These are phyloP conservation scores for Ilyonectria mors-panacis DNA, from an alignment of 2,329 filamentous ascomycete species.

Conservation along the genomic window DNA sequence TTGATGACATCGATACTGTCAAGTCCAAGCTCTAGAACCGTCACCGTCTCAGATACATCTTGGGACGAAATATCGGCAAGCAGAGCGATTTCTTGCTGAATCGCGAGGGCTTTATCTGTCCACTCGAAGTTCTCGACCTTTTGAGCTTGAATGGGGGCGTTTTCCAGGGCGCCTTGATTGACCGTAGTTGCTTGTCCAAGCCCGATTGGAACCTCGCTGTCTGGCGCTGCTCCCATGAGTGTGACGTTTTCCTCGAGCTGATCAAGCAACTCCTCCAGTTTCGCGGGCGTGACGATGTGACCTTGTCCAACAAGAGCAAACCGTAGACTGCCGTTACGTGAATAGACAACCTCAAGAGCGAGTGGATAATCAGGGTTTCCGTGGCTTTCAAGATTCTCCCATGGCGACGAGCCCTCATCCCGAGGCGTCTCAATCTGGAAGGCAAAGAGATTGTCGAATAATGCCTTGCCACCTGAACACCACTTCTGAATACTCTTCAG, in stretches of 20 bases:
- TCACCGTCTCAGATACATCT: conserved; percentile 70
- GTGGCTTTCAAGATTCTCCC: conserved; percentile 67
- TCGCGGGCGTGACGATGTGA: conserved; percentile 50
- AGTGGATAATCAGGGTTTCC: conserved; percentile 79
- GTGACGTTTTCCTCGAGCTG: conserved; percentile 51
- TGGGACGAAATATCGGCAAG: conserved; percentile 69
- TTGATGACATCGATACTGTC: conserved; percentile 96
- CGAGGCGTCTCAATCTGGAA: conserved; percentile 73
- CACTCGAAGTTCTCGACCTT: conserved; percentile 66
- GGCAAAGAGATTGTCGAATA: conserved; percentile 88
- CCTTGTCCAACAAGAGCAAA: conserved; percentile 73
- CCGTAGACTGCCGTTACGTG: conserved; percentile 61
- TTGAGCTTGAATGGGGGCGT: conserved; percentile 52
- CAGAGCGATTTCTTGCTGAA: conserved; percentile 75
- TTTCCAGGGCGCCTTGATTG: background rate
- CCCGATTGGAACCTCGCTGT: conserved; percentile 27
- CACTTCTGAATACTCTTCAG: conserved; percentile 87
- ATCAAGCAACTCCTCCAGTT: conserved; percentile 53
- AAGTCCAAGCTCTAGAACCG: conserved; percentile 85
- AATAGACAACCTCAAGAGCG: conserved; percentile 80
- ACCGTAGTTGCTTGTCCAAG: background rate
- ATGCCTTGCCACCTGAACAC: conserved; percentile 70
- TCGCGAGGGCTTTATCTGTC: conserved; percentile 64
- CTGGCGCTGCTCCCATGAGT: conserved; percentile 27
- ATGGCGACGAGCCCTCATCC: conserved; percentile 59